Percentiles rank a stretch among this genome's conserved stretches.
Evolutionary conservation across 2,329 filamentous ascomycete species (phyloP).

Genomic region (Botryotinia calthae): DNA sequence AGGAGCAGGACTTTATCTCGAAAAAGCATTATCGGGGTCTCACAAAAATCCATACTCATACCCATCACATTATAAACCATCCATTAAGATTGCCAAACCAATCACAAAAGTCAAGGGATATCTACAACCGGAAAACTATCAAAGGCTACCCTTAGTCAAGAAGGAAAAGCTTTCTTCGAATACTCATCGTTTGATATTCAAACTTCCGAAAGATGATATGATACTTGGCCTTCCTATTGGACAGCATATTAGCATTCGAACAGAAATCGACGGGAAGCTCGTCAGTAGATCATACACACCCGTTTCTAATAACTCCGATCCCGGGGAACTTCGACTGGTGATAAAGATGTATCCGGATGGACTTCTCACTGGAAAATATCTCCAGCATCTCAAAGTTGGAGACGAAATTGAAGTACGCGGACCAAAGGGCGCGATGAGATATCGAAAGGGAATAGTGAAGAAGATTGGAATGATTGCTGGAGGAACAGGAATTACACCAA

Average conservation of each 20-base stretch:
- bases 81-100: slow-evolving; percentile 19
- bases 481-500: slow-evolving; percentile 53
- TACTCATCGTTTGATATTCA: slow-evolving; percentile 33
- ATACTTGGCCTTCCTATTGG: slow-evolving; percentile 44
- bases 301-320: slow-evolving; percentile 50
- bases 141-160: slow-evolving; percentile 25
- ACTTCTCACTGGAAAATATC: slow-evolving; percentile 49
- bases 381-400: slow-evolving; percentile 47
- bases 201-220: slow-evolving; percentile 36
- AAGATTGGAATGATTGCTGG: slow-evolving; percentile 56
- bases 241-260: slow-evolving; percentile 43
- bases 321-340: slow-evolving; percentile 50
- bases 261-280: slow-evolving; percentile 38
- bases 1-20: slow-evolving; percentile 18
- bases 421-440: slow-evolving; percentile 56
- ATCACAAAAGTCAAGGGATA: slow-evolving; percentile 19
- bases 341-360: slow-evolving; percentile 53
- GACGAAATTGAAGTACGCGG: slow-evolving; percentile 53
- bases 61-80: slow-evolving; percentile 22
- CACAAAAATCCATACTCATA: slow-evolving; percentile 22
- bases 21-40: slow-evolving; percentile 12
- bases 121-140: slow-evolving; percentile 27
- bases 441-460: slow-evolving; percentile 44
- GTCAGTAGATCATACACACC: slow-evolving; percentile 45
- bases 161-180: slow-evolving; percentile 28